These are phyloP conservation scores for Spizellomyces punctatus DNA, from an alignment of 192 early-diverging fungal species.

Conservation along the genomic window DNA sequence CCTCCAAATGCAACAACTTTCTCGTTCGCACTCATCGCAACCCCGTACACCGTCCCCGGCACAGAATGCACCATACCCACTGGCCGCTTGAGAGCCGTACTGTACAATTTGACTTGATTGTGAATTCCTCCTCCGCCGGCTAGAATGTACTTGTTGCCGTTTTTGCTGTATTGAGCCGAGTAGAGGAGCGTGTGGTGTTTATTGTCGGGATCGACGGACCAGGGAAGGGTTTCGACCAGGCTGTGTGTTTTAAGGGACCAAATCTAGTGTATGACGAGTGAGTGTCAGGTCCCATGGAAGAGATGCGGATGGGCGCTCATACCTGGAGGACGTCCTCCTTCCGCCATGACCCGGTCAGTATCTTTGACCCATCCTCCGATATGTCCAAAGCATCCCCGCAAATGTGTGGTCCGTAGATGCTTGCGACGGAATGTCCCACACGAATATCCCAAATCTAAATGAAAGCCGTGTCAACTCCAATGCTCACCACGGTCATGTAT, in stretches of 20 bases:
- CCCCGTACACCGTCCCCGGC: constrained; percentile 42
- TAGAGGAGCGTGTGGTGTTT: constrained; percentile 34
- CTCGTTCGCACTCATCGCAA: constrained; percentile 38
- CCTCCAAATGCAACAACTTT: constrained; percentile 52
- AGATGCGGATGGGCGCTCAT: neutral
- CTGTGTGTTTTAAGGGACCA: constrained; percentile 38
- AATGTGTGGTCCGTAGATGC: constrained; percentile 58
- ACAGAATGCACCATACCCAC: constrained; percentile 48
- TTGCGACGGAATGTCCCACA: constrained; percentile 41
- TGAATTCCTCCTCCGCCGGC: constrained; percentile 44
- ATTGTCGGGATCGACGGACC: constrained; percentile 41
- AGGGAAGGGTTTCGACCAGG: constrained; percentile 45
- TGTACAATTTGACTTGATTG: constrained; percentile 52
- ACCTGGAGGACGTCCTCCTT: constrained; percentile 50
- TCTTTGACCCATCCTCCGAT: constrained; percentile 26
- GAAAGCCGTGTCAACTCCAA: neutral
- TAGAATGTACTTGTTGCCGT: constrained; percentile 37
- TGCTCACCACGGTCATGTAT: neutral
- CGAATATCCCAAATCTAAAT: constrained; percentile 57
- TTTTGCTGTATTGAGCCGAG: constrained; percentile 32
- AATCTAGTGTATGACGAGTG: constrained; percentile 10
- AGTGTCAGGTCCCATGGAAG: neutral
- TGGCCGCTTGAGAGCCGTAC: constrained; percentile 16
- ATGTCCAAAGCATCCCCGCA: constrained; percentile 60
- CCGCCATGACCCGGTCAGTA: constrained; percentile 50